phyloP scores from a whole-genome alignment of 139 green algal genomes.

The Picochlorum costavermella region DNA sequence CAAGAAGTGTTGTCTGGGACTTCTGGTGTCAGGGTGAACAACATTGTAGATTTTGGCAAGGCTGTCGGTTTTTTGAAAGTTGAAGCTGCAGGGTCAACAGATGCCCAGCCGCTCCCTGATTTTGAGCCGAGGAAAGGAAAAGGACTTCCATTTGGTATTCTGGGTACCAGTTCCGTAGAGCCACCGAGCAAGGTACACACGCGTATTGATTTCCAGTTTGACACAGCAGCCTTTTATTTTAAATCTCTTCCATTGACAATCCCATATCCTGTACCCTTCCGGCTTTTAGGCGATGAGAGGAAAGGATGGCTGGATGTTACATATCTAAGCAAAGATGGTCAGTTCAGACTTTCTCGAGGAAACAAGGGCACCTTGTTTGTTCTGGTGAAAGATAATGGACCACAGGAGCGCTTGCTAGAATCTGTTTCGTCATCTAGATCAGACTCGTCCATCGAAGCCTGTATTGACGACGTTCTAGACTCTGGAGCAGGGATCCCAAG shows the following conservation, averaged over 20 bases:
- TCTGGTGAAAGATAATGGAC: conserved; percentile 37
- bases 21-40: conserved; percentile 44
- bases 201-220: conserved; percentile 84
- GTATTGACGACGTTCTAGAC: conserved; percentile 27
- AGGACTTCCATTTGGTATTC: conserved; percentile 71
- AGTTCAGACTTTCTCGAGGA: conserved; percentile 63
- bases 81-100: conserved; percentile 67
- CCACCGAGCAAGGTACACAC: conserved; percentile 41
- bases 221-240: conserved; percentile 78
- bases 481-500: background rate
- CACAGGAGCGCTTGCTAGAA: conserved; percentile 40
- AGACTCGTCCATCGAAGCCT: conserved; percentile 4
- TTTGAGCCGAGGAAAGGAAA: conserved; percentile 60
- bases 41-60: conserved; percentile 76
- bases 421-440: conserved; percentile 15
- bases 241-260: conserved; percentile 72
- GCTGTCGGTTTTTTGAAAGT: conserved; percentile 56
- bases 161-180: conserved; percentile 59
- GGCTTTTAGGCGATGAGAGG: conserved; percentile 82
- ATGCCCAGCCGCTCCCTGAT: conserved; percentile 42
- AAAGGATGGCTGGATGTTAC: conserved; percentile 89
- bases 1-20: conserved; percentile 48
- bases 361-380: conserved; percentile 79
- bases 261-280: conserved; percentile 95
- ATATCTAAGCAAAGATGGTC: conserved; percentile 55